Evolutionary conservation across 345 rosid genomes (phyloP).

Genomic region (Camelina sativa): DNA sequence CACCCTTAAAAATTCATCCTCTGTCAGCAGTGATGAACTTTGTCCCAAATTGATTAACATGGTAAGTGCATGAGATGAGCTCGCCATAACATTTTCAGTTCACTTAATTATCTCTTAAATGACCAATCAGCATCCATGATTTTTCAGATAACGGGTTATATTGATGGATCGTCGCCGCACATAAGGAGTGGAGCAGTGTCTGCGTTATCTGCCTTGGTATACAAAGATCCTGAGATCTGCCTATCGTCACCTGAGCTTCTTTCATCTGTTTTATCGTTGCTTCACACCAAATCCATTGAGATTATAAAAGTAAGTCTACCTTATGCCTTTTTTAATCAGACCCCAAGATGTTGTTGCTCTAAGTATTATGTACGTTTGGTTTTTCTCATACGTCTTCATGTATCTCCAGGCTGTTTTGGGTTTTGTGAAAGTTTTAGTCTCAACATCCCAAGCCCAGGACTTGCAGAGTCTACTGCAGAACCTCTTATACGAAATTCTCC

Average conservation of each 20-base stretch:
- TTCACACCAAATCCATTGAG: conserved; percentile 77
- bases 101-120: conserved; percentile 8
- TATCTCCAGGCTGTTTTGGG: conserved; percentile 79
- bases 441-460: conserved; percentile 68
- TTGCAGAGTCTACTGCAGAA: conserved; percentile 65
- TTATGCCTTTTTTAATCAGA: not conserved
- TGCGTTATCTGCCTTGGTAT: conserved; percentile 78
- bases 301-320: conserved; percentile 67
- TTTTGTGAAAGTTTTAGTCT: conserved; percentile 83
- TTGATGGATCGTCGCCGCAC: conserved; percentile 88
- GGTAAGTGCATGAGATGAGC: conserved; percentile 52
- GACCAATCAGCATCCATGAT: conserved; percentile 21
- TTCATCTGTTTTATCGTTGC: conserved; percentile 77
- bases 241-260: conserved; percentile 68
- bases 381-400: conserved; percentile 29
- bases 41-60: conserved; percentile 71
- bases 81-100: not conserved
- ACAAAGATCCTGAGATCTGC: conserved; percentile 68
- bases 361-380: not conserved
- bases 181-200: conserved; percentile 95
- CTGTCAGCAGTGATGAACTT: conserved; percentile 47
- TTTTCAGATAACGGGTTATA: conserved; percentile 85
- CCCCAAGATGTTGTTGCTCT: not conserved
- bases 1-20: conserved; percentile 53
- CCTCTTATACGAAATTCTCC: conserved; percentile 60